These are phyloP conservation scores for Acanthamoeba castellanii DNA, from an alignment of 208 protist species.

Conservation along the genomic window DNA sequence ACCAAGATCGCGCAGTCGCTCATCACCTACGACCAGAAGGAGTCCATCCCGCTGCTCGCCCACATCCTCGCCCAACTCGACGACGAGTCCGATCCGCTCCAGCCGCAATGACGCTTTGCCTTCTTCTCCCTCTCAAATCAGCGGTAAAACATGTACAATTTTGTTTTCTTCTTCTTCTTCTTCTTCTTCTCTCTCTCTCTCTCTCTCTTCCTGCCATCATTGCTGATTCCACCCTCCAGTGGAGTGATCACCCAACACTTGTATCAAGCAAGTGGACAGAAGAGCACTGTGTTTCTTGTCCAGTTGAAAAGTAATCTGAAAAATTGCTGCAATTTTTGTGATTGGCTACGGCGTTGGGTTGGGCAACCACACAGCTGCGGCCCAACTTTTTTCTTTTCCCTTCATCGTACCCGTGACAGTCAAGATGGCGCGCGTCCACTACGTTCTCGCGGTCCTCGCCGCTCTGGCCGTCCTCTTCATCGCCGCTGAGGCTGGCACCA, in stretches of 20 bases:
- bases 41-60: conserved; percentile 68
- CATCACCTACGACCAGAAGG: conserved; percentile 14
- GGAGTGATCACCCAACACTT: too few species aligned
- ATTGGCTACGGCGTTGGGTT: too few species aligned
- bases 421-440: not conserved
- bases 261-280: too few species aligned
- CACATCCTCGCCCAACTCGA: conserved; percentile 53
- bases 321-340: too few species aligned
- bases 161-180: not conserved
- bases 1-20: conserved; percentile 62
- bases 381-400: too few species aligned
- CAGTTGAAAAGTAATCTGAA: too few species aligned
- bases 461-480: conserved; percentile 18
- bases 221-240: too few species aligned
- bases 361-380: too few species aligned
- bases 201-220: too few species aligned
- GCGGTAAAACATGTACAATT: not conserved
- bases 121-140: not conserved
- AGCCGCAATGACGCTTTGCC: not conserved
- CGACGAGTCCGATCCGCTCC: not conserved
- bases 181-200: too few species aligned
- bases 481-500: not conserved
- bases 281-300: too few species aligned
- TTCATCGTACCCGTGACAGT: too few species aligned
- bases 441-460: not conserved